Percentiles rank a stretch among this genome's conserved stretches.
phyloP scores from a whole-genome alignment of 139 green algal genomes.

The Asterochloris erici region DNA sequence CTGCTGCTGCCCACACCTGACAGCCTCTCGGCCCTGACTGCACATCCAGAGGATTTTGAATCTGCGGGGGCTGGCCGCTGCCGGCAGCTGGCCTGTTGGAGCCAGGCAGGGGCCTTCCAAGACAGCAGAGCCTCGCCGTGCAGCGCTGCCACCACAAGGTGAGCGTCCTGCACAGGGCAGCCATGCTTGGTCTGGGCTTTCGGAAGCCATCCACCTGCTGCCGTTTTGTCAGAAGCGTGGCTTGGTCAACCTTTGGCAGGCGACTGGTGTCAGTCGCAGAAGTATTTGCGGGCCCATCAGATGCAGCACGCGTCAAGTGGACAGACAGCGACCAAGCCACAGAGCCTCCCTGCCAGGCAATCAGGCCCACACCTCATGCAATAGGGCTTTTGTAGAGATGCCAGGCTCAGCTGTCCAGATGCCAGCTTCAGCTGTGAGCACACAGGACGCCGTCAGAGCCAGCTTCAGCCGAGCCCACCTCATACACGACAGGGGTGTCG shows the following conservation, averaged over 20 bases:
- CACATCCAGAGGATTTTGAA: neutral
- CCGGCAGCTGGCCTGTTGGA: neutral
- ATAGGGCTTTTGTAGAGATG: neutral
- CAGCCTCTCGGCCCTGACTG: neutral
- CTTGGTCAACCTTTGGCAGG: no score
- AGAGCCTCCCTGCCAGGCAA: neutral
- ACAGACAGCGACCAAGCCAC: neutral
- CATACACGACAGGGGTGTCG: neutral
- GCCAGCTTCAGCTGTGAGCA: neutral
- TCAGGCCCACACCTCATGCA: neutral
- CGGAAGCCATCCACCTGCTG: no score
- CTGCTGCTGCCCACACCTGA: neutral
- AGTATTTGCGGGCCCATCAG: no score
- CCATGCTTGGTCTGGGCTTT: no score
- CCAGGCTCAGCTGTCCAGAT: neutral
- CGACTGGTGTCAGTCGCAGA: no score
- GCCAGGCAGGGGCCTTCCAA: conserved; percentile 8
- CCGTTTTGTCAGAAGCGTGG: no score
- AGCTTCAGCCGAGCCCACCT: neutral
- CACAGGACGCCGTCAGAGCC: neutral
- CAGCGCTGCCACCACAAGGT: conserved; percentile 5
- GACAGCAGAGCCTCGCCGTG: neutral
- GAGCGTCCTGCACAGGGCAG: conserved; percentile 10
- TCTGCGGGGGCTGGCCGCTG: neutral
- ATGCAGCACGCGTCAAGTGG: no score